Evolutionary conservation across 1,284 basidiomycete species (phyloP), one percentile per base, ranked within the genome.

Genomic region (Tilletia walkeri): DNA sequence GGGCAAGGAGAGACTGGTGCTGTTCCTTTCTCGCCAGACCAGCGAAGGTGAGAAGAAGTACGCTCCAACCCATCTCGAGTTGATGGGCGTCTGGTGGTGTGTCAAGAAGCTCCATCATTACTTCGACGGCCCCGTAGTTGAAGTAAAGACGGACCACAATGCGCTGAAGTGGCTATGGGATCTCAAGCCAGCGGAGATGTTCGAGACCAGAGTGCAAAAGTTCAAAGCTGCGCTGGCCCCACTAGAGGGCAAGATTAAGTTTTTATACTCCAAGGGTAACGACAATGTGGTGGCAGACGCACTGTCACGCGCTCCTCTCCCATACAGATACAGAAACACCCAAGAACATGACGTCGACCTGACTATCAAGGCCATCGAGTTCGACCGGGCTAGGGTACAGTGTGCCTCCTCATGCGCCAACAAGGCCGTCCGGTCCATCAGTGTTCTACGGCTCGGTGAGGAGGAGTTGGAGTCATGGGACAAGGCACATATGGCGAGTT

Each of bases 1-100:
- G n/a, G 56, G 67, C 16, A 16, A 12, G 7, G n/a, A 30, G 14
- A 48, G 36, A 7, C 67, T 48, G 18, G 30, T 67, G 16, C 49
- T 41, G 5, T 67, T 49, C 20, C 36, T 45, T 5, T 49, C 41
- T 14, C 67, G 56, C 10, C 38, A 83, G 82, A 69, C 71, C 65
- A 18, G 7, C 1, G 16, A 66, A 9, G 66, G 45, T 4, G 73
- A 70, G 54, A 36, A 24, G 16, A 70, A 70, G 50, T 72, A 70
- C 41, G 53, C 69, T 34, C 69, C 70, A 5, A 66, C 70, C 38
- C 54, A 72, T 54, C 67, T 69, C 36, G 70, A 72, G 61, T 54
- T 72, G 12, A 66, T 72, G 50, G 50, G 50, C 12, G 50, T 53
- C 12, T 53, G 50, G 50, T 53, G 50, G 50, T 53, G 50, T 18